phyloP scores from a whole-genome alignment of 2,329 filamentous ascomycete genomes.

The Phaeosphaeria sp. region DNA sequence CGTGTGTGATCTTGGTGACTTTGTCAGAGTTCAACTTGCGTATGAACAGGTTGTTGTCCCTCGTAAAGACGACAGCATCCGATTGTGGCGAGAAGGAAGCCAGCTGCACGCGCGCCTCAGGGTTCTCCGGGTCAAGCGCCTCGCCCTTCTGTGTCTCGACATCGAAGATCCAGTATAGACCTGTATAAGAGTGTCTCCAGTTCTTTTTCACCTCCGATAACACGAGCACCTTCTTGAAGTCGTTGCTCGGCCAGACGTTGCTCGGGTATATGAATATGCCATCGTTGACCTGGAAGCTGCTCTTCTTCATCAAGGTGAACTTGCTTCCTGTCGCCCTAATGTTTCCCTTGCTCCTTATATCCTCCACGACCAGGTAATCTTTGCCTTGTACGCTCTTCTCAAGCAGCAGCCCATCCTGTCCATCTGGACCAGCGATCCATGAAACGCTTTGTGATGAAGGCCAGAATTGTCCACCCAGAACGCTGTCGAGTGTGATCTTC shows the following conservation, averaged over 20 bases:
- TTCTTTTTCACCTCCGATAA: conserved; percentile 74
- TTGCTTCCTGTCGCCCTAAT: conserved; percentile 56
- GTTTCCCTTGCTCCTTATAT: conserved; percentile 68
- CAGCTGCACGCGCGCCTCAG: conserved; percentile 74
- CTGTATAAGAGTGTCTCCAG: conserved; percentile 90
- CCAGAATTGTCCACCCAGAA: conserved; percentile 71
- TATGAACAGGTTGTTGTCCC: conserved; percentile 88
- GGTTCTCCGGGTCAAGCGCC: conserved; percentile 75
- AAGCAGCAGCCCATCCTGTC: conserved; percentile 84
- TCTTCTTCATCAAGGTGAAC: conserved; percentile 76
- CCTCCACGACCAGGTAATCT: conserved; percentile 84
- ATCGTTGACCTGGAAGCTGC: conserved; percentile 66
- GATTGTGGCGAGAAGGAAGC: conserved; percentile 90
- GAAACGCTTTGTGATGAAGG: conserved; percentile 70
- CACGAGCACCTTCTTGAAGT: conserved; percentile 87
- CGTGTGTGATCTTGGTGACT: conserved; percentile 77
- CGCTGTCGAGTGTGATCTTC: conserved; percentile 74
- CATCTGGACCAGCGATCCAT: conserved; percentile 77
- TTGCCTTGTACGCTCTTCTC: conserved; percentile 68
- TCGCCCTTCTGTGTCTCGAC: conserved; percentile 79
- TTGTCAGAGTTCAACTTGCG: conserved; percentile 68
- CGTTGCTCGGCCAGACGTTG: conserved; percentile 76
- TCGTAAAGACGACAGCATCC: conserved; percentile 86
- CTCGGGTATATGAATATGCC: conserved; percentile 63
- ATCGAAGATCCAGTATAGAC: conserved; percentile 89